Base-by-base conservation (phyloP, 2,329 filamentous ascomycete genomes). In the Penicillium sp. region DNA sequence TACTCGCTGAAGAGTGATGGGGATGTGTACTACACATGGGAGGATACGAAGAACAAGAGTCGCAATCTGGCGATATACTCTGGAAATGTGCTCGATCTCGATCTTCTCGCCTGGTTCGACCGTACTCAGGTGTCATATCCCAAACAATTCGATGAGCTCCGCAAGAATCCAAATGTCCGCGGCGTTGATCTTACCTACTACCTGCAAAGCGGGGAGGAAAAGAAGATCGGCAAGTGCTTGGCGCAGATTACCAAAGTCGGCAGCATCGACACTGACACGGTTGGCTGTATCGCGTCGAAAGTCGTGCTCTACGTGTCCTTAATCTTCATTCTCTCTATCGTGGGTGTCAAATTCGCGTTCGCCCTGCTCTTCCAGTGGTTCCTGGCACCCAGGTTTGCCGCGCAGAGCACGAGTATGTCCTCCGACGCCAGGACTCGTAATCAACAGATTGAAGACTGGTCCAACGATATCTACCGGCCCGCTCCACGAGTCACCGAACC, bases 291-390 rank as follows among this genome's bases (percentile, higher is more conserved):
- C 72, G 94, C 94, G 2, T 96, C 93, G 63, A 90, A 96, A 77
- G 92, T 99, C 27, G 94, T 99, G 4, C 86, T 99, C 43, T 99
- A 99, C 71, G 87, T 96, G 51, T 95, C 93, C 4, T 80, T 99
- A 62, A 86, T 89, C 53, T 90, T 99, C 74, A 99, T 99, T 76
- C 78, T 99, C 58, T 87, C 91, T 5, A 91, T 99, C 50, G 95
- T 99, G 5, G 71, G 84, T 16, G 84, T 89, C 61, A 93, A 96
- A 64, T 99, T 99, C 70, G 71, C 88, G n/a, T 83, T 99, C 50
- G 94, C 94, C 11, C 72, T 97, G 44, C 75, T 93, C 58, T 99
- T 99, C 79, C 91, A 97, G 70, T 99, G 95, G 95, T 96, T 99
- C 76, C 81, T 97, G 64, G 89, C 90, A 72, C 87, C 88, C 65